Evolutionary conservation across 2,329 filamentous ascomycete genomes (phyloP), one percentile per base, ranked within the genome.

Genomic region (Penicillium sp.): DNA sequence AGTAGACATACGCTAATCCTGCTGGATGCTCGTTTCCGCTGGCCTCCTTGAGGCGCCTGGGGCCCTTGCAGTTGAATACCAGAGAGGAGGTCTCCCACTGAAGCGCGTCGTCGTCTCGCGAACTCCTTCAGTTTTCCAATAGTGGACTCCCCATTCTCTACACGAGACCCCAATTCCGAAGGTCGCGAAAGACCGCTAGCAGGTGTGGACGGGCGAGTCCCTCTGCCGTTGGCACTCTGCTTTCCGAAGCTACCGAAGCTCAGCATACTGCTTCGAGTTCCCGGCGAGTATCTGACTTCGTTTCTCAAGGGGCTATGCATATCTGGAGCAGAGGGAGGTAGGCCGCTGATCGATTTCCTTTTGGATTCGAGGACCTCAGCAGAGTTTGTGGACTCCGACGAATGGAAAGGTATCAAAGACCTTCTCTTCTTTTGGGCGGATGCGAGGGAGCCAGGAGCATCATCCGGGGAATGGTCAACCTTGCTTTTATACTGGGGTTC

Each of bases 71-170:
- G 42, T 29, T 63, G 62, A 44, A 65, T 45, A 10, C 56, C 58
- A 24, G 66, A 45, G 18, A 63, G 44, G 10, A 65, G 50, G 56
- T 64, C 63, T 26, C 63, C 59, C 18, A 66, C 60, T 2, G 69
- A 72, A 14, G 61, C 52, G 18, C 68, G 64, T 18, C 67, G 68
- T 29, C 66, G 64, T 38, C 59, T 65, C n/a, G 64, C 59, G 24
- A 70, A 65, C 34, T 54, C 62, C 49, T 68, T 71, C 53, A 71
- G 47, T 48, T 66, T 72, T 24, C 62, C 62, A 56, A 67, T 65
- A 40, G 63, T 58, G 14, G 68, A 65, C 32, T 62, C 60, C n/a
- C 43, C 43, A 26, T 60, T 62, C 16, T 50, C 59, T 26, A 45
- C 57, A 22, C 57, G 47, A 44, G 59, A 58, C 5, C 34, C 51